Evolutionary conservation across 805 yeast species (phyloP), one percentile per base, ranked within the genome.

Genomic region (Blastobotrys parvus): DNA sequence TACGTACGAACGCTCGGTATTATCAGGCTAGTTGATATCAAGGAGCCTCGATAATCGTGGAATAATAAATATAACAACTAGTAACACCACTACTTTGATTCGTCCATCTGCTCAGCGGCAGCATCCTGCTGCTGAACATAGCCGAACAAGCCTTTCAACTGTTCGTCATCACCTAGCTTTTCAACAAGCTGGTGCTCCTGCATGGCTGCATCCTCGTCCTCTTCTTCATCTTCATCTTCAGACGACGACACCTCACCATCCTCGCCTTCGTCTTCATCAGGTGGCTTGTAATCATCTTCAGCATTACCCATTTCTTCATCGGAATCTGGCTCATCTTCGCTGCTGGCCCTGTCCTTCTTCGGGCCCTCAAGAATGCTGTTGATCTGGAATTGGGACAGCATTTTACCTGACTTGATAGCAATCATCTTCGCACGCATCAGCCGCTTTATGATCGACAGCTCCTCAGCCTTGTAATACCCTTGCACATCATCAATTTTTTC

Each of bases 381-480:
- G n/a, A 33, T 23, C 16, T 38, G 45, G 8, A 19, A 15, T 17
- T 39, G 20, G 13, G 23, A 20, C 10, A 36, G 31, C 6, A 22
- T 44, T 70, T 70, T 55, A 68, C 67, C 50, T 76, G 71, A 62
- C 61, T 73, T 61, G 15, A 74, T 75, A 38, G 79, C 74, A 17
- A 74, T 74, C 43, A 88, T 63, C 58, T 87, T 88, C 53, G 82
- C 82, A 52, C 86, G 71, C 45, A 87, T 71, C 16, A 89, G 71
- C 39, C 78, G 68, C 52, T 96, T 71, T 2, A 87, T 64, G 22
- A 78, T 77, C 21, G 74, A 71, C 55, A 87, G 68, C 2, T 80
- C 76, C 35, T 76, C 69, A 47, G 71, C 74, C 42, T 71, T 71
- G 47, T 76, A 73, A 97, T 97, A 90, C 1, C 97, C 97, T 43